A percentile compares a stretch with the other conserved stretches of the same genome.
phyloP scores from a whole-genome alignment of 148 eudicot species.

The Silene latifolia region DNA sequence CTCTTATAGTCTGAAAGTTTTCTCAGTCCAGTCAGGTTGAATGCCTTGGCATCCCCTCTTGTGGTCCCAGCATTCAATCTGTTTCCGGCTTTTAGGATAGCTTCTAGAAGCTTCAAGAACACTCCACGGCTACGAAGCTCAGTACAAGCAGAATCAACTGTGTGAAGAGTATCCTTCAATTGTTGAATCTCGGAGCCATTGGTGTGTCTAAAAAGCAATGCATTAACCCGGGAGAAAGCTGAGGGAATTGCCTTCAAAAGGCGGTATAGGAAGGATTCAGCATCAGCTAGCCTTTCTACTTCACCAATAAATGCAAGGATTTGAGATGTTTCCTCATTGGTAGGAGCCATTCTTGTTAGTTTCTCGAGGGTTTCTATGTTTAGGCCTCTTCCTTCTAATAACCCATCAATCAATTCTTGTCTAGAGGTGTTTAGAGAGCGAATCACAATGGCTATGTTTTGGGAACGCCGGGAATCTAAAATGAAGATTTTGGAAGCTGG shows the following conservation, averaged over 20 bases:
- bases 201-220: slow-evolving; percentile 62
- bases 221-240: slow-evolving; percentile 62
- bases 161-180: slow-evolving; percentile 46
- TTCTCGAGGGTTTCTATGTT: slow-evolving; percentile 63
- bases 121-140: slow-evolving; percentile 73
- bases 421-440: slow-evolving; percentile 57
- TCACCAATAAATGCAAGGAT: slow-evolving; percentile 63
- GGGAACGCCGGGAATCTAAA: slow-evolving; percentile 67
- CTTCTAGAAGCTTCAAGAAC: slow-evolving; percentile 80
- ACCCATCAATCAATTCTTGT: slow-evolving; percentile 52
- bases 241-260: slow-evolving; percentile 67
- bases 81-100: slow-evolving; percentile 89
- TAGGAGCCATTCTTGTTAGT: slow-evolving; percentile 58
- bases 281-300: slow-evolving; percentile 64
- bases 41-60: slow-evolving; percentile 87
- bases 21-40: slow-evolving; percentile 59
- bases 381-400: slow-evolving; percentile 57
- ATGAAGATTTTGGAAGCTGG: slow-evolving; percentile 56
- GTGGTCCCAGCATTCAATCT: slow-evolving; percentile 82
- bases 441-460: slow-evolving; percentile 78
- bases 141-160: slow-evolving; percentile 62
- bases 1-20: slow-evolving; percentile 89
- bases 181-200: slow-evolving; percentile 48
- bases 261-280: slow-evolving; percentile 76
- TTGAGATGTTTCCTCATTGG: slow-evolving; percentile 54